phyloP scores from a whole-genome alignment of 768 basidiomycete genomes.

The Symmetrospora coprosmae region DNA sequence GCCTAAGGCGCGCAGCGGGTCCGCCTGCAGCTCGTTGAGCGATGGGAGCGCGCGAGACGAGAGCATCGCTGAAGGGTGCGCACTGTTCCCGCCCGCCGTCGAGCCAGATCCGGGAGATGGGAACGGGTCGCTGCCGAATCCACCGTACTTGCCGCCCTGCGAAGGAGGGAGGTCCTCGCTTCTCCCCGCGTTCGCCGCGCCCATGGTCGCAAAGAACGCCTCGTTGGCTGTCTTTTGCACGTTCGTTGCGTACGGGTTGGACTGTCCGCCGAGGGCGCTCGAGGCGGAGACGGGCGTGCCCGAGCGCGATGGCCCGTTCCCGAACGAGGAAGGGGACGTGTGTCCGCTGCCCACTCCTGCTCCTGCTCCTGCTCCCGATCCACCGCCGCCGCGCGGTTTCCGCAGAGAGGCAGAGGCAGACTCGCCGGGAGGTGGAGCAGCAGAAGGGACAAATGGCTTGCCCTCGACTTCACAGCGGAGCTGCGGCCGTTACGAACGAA shows the following conservation, averaged over 20 bases:
- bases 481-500: neutral
- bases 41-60: conserved; percentile 70
- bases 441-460: conserved; percentile 19
- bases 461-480: conserved; percentile 18
- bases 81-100: conserved; percentile 20
- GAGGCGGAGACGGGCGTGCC: conserved; percentile 22
- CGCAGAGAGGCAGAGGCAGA: conserved; percentile 41
- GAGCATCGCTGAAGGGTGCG: conserved; percentile 55
- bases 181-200: conserved; percentile 63
- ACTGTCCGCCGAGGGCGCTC: conserved; percentile 15
- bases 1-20: conserved; percentile 66
- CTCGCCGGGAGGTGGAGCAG: conserved; percentile 42
- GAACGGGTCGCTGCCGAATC: conserved; percentile 61
- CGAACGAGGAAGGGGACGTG: neutral
- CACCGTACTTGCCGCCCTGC: conserved; percentile 82
- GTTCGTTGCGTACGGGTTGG: conserved; percentile 34
- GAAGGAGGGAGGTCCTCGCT: conserved; percentile 71
- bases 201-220: conserved; percentile 66
- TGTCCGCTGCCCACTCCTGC: too few relatives aligned
- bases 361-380: conserved; percentile 24
- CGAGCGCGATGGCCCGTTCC: too few relatives aligned
- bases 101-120: conserved; percentile 46
- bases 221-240: conserved; percentile 68
- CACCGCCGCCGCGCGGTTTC: conserved; percentile 19
- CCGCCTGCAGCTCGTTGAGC: conserved; percentile 66